A percentile compares a stretch with the other conserved stretches of the same genome.
These are phyloP conservation scores for Boechera retrofracta DNA, from an alignment of 345 rosid species.

Conservation along the genomic window DNA sequence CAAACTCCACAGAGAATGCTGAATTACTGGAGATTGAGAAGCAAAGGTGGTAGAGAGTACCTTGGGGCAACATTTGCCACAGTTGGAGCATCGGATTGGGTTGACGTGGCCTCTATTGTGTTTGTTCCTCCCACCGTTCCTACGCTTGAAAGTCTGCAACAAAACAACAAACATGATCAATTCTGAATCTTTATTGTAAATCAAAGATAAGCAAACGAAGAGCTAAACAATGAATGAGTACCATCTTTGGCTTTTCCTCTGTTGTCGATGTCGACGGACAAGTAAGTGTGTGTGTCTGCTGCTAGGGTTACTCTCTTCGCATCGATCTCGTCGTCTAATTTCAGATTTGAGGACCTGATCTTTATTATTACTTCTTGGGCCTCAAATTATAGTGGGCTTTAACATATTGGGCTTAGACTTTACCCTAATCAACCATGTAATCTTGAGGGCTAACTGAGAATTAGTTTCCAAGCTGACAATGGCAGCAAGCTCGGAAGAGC, in stretches of 20 bases:
- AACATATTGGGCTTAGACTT: background rate
- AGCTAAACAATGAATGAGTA: background rate
- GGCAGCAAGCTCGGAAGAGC: conserved; percentile 4
- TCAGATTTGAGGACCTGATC: background rate
- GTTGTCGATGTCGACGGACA: background rate
- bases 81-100: conserved; percentile 93
- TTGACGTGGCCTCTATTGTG: conserved; percentile 95
- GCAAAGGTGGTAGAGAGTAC: conserved; percentile 27
- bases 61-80: conserved; percentile 97
- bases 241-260: background rate
- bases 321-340: background rate
- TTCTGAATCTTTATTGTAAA: conserved; percentile 9
- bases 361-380: background rate
- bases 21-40: background rate
- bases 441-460: too few species aligned
- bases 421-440: background rate
- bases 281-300: background rate
- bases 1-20: background rate
- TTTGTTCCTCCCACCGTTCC: conserved; percentile 98
- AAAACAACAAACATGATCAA: background rate
- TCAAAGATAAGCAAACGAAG: background rate
- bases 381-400: background rate
- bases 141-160: conserved; percentile 86
- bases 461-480: background rate
- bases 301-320: conserved; percentile 30